phyloP scores from a whole-genome alignment of 257 asterid species.

The Gentiana macrophylla region DNA sequence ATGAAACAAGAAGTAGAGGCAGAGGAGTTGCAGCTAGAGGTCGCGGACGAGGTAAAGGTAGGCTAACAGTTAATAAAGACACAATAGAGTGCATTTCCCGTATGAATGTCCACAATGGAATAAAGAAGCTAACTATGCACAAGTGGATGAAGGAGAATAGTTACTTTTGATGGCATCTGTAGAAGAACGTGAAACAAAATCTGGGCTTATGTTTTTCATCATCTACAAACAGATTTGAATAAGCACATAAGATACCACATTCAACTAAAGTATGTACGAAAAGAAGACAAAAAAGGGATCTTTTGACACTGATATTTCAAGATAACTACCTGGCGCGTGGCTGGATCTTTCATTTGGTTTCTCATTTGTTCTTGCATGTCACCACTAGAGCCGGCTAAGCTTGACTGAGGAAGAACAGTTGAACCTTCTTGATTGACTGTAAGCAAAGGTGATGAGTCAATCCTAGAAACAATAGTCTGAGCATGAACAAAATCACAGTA shows the following conservation, averaged over 20 bases:
- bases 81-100: background rate
- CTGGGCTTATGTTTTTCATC: slow-evolving; percentile 87
- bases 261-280: background rate
- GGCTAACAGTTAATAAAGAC: background rate
- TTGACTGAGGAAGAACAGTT: slow-evolving; percentile 29
- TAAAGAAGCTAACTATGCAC: background rate
- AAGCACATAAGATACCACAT: no score
- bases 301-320: slow-evolving; percentile 2
- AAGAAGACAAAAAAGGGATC: slow-evolving; percentile 1
- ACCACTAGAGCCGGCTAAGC: slow-evolving; percentile 36
- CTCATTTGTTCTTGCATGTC: slow-evolving; percentile 94
- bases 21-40: background rate
- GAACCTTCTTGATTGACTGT: slow-evolving; percentile 6
- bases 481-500: no score
- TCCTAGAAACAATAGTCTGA: no score
- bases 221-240: slow-evolving; percentile 38
- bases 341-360: slow-evolving; percentile 95
- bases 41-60: background rate
- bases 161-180: background rate
- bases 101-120: background rate
- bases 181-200: slow-evolving; percentile 3
- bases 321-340: slow-evolving; percentile 73
- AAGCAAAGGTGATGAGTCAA: no score
- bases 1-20: background rate
- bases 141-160: background rate